Base-by-base conservation (phyloP, 106 monocot species). In the Posidonia australis region DNA sequence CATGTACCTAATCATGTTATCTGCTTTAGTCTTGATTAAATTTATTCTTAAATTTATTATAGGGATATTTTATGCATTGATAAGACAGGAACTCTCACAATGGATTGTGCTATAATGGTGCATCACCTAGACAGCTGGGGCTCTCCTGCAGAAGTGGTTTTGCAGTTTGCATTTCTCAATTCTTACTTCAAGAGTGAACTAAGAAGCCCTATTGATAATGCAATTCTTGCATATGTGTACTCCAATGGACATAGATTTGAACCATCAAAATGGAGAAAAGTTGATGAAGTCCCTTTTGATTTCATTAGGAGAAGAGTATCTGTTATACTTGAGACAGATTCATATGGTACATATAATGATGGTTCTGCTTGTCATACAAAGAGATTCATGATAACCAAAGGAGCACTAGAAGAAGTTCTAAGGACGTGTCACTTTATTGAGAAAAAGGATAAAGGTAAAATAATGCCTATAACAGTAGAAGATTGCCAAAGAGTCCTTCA, bases 81-180 rank as follows among this genome's bases (percentile, higher is more conserved):
- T 30, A 80, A 76, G 54, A 80, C 80, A 19, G 80, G 80, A 56
- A 80, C 80, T 47, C 71, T 80, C 21, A 80, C 80, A 20, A 71
- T 51, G 71, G 67, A 76, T 47, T 25, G 56, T 57, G 47, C 23
- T 10, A 72, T 72, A 67, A 48, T 80, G 71, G 67, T 72, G 43
- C 76, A 72, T 51, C 76, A 80, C 46, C 55, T 76, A 24, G 80
- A 80, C 64, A 68, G 62, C 36, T 76, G 71, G 62, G 80, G 80
- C 18, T 45, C 55, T 43, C n/a, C 66, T 22, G 72, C 46, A 46
- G 71, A 76, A 62, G 29, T 11, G 25, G 66, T 80, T 43, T 71
- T 80, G 48, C 54, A 43, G 32, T 80, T 67, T 67, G 80, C 76
- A 32, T 80, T 76, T 46, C 66, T 80, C n/a, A 80, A 76, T 51